A percentile compares a stretch with the other conserved stretches of the same genome.
Evolutionary conservation across 768 basidiomycete species (phyloP).

Genomic region (Kwoniella sp.): DNA sequence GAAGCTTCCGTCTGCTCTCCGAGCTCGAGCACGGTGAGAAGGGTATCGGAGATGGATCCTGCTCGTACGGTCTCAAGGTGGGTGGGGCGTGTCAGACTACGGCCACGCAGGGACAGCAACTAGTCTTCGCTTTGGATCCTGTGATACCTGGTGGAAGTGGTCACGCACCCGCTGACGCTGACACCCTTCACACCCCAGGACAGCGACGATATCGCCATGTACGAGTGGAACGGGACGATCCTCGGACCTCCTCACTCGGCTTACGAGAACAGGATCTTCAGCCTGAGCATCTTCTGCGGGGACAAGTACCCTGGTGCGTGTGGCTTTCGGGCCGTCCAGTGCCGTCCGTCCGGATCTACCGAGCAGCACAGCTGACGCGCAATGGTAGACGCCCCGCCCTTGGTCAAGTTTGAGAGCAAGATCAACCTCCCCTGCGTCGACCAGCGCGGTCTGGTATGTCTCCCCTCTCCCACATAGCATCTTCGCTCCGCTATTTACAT

Average conservation of each 20-base stretch:
- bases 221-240: conserved; percentile 97
- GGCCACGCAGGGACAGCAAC: no score
- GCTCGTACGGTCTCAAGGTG: conserved; percentile 85
- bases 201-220: conserved; percentile 94
- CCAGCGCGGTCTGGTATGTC: conserved; percentile 59
- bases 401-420: conserved; percentile 76
- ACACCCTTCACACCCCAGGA: no score
- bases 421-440: conserved; percentile 93
- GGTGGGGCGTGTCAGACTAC: no score
- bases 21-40: conserved; percentile 99
- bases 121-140: no score
- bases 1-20: conserved; percentile 93
- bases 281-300: conserved; percentile 81
- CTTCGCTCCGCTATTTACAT: no score
- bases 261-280: conserved; percentile 98
- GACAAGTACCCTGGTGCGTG: conserved; percentile 48
- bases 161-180: no score
- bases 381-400: conserved; percentile 61
- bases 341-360: no score
- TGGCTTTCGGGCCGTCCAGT: no score
- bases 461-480: background rate
- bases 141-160: no score
- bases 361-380: conserved; percentile 58
- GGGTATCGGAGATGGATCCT: conserved; percentile 95
- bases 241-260: conserved; percentile 98